Conservation (phyloP, 2,329 filamentous ascomycete genomes). For the Penicillium sclerotiorum region DNA sequence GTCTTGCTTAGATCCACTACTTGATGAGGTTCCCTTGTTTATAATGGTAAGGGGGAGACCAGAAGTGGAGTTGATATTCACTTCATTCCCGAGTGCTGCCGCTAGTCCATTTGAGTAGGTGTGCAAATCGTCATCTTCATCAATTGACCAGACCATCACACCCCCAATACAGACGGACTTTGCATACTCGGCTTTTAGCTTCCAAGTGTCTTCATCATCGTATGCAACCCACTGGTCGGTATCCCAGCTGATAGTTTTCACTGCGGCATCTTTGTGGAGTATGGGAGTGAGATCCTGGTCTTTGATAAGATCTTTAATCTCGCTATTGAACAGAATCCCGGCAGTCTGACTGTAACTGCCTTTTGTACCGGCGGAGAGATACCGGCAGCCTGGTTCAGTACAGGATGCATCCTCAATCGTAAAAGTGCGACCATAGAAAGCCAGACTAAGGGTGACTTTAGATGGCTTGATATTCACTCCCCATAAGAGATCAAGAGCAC, state of each 20-base stretch:
- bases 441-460: constrained; percentile 28
- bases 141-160: no score
- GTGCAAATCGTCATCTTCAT: not conserved
- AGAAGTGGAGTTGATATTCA: not conserved
- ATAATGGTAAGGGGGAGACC: no score
- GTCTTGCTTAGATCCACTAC: not conserved
- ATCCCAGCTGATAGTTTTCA: not conserved
- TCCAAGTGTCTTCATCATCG: not conserved
- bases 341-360: not conserved
- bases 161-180: not conserved
- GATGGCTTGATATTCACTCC: constrained; percentile 19
- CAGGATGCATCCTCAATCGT: not conserved
- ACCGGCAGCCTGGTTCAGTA: not conserved
- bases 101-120: not conserved
- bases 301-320: not conserved
- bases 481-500: constrained; percentile 34
- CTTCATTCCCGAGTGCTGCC: not conserved
- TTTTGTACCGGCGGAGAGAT: not conserved
- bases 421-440: constrained; percentile 27
- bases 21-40: not conserved
- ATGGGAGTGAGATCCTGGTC: not conserved
- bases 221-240: not conserved
- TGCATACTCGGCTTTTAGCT: not conserved
- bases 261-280: not conserved
- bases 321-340: not conserved